Percentiles rank a stretch among this genome's conserved stretches.
Evolutionary conservation across 2,329 filamentous ascomycete species (phyloP).

Genomic region (Aquanectria penicillioides): DNA sequence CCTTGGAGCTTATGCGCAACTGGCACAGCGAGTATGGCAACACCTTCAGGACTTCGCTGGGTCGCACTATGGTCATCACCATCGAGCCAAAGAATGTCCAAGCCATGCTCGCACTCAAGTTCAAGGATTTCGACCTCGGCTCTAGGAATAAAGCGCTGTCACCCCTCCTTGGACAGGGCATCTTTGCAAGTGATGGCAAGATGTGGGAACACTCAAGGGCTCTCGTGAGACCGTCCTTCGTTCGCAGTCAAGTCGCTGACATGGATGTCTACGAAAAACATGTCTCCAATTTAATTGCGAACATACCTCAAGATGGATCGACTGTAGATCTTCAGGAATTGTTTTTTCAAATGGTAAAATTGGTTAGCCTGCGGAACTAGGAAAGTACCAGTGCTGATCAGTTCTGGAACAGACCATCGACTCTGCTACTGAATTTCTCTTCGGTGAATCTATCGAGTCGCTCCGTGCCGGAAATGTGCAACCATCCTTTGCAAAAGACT

Average conservation of each 20-base stretch:
- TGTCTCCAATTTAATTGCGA: background rate
- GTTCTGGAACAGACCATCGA: conserved; percentile 61
- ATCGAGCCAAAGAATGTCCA: conserved; percentile 42
- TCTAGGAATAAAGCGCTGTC: conserved; percentile 38
- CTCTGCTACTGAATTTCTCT: conserved; percentile 65
- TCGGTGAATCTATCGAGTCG: conserved; percentile 62
- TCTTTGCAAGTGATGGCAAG: conserved; percentile 50
- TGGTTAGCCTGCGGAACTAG: too few relatives aligned
- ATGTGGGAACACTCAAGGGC: conserved; percentile 51
- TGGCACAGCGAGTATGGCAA: too few relatives aligned
- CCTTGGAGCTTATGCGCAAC: too few relatives aligned
- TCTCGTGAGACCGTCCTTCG: conserved; percentile 53
- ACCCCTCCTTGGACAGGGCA: conserved; percentile 57
- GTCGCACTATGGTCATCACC: conserved; percentile 30
- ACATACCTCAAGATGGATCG: conserved; percentile 38
- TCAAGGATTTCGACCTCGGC: conserved; percentile 41
- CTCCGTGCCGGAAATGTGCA: background rate
- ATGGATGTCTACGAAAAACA: conserved; percentile 51
- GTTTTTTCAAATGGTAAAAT: too few relatives aligned
- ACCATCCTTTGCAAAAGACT: background rate
- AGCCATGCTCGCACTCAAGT: conserved; percentile 39
- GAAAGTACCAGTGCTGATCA: too few relatives aligned
- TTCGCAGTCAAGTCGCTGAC: conserved; percentile 54
- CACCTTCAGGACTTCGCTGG: too few relatives aligned
- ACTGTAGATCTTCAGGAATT: conserved; percentile 58